A percentile compares a stretch with the other conserved stretches of the same genome.
Conservation (phyloP, 2,329 filamentous ascomycete genomes). For the Penicillium sp. region DNA sequence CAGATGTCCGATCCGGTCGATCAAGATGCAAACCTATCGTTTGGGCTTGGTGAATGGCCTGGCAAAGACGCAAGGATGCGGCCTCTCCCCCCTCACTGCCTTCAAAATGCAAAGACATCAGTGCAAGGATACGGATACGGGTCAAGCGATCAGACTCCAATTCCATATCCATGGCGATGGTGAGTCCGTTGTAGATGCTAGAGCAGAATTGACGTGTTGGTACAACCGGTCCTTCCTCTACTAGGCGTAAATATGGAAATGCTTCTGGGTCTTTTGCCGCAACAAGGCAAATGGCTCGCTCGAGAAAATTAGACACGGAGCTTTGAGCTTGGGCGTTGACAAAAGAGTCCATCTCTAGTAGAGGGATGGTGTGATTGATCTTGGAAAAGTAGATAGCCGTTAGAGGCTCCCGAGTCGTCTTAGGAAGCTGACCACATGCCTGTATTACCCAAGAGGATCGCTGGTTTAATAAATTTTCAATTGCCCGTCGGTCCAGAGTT, state of each 20-base stretch:
- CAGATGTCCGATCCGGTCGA: constrained; percentile 31
- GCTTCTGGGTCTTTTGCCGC: constrained; percentile 40
- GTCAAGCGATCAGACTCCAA: constrained; percentile 39
- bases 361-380: constrained; percentile 40
- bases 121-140: constrained; percentile 38
- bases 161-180: constrained; percentile 38
- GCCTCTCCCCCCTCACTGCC: constrained; percentile 42
- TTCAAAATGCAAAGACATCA: constrained; percentile 45
- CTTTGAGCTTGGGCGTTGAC: constrained; percentile 25
- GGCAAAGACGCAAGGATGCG: constrained; percentile 41
- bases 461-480: constrained; percentile 23
- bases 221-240: constrained; percentile 30
- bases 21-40: constrained; percentile 42
- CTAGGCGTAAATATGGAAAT: constrained; percentile 32
- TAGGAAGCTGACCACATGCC: constrained; percentile 33
- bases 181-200: constrained; percentile 38
- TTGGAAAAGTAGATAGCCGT: constrained; percentile 38
- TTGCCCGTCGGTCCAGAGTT: constrained; percentile 4
- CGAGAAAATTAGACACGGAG: constrained; percentile 35
- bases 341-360: constrained; percentile 33
- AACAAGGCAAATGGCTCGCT: constrained; percentile 42
- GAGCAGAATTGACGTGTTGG: constrained; percentile 40
- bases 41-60: constrained; percentile 44
- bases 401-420: constrained; percentile 32
- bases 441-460: constrained; percentile 26